These are phyloP conservation scores for Cucumis melo DNA, from an alignment of 306 rosid genomes.

Conservation along the genomic window DNA sequence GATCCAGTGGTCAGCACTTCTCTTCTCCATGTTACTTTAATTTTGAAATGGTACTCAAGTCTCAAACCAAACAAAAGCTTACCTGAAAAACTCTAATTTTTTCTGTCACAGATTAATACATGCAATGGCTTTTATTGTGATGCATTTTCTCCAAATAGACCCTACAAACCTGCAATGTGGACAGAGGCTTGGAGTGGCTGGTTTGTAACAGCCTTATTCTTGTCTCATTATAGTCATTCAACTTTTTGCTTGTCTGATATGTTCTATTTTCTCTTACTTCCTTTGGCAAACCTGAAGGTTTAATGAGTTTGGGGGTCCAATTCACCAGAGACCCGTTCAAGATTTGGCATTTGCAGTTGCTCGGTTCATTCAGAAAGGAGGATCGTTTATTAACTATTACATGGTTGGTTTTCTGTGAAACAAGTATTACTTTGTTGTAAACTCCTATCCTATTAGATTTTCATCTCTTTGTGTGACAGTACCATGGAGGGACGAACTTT, in stretches of 20 bases:
- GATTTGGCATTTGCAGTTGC: slow-evolving; percentile 92
- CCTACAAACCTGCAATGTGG: slow-evolving; percentile 90
- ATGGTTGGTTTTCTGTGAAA: slow-evolving; percentile 48
- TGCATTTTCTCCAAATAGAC: slow-evolving; percentile 76
- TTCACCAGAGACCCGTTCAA: slow-evolving; percentile 81
- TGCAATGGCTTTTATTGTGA: slow-evolving; percentile 97
- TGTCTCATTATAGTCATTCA: neutral
- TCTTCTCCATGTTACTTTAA: neutral
- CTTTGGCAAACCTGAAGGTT: slow-evolving; percentile 44
- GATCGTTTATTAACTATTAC: slow-evolving; percentile 88
- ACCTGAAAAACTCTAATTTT: slow-evolving; percentile 15
- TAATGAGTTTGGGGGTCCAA: slow-evolving; percentile 83
- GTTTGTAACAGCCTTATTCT: slow-evolving; percentile 28
- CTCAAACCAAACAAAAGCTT: neutral
- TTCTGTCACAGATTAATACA: slow-evolving; percentile 68
- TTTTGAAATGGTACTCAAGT: neutral
- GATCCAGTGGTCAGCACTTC: slow-evolving; percentile 82
- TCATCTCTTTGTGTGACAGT: slow-evolving; percentile 24
- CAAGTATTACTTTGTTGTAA: neutral
- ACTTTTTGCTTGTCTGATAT: neutral
- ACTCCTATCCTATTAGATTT: neutral
- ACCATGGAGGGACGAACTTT: slow-evolving; percentile 97
- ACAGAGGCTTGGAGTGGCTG: slow-evolving; percentile 99
- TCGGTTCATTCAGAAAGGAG: slow-evolving; percentile 78
- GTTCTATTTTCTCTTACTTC: slow-evolving; percentile 1